These are phyloP conservation scores for Tuber umbilicatum DNA, from an alignment of 495 filamentous ascomycete genomes.

Conservation along the genomic window DNA sequence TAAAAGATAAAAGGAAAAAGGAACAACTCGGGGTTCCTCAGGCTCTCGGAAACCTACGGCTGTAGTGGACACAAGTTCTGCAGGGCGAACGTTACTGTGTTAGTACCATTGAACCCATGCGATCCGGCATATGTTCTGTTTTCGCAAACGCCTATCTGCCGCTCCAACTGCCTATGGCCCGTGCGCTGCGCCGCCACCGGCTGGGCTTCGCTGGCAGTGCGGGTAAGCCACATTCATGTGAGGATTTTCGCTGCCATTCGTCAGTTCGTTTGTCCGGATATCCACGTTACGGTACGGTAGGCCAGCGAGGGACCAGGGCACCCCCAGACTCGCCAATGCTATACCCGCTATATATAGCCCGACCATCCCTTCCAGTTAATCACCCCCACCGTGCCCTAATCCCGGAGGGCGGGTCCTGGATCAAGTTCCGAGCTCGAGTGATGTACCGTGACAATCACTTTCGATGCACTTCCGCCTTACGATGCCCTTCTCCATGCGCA, in stretches of 20 bases:
- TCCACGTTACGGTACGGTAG: background rate
- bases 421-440: background rate
- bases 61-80: background rate
- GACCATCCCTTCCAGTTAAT: background rate
- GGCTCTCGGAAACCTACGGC: background rate
- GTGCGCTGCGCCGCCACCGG: background rate
- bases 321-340: background rate
- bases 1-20: background rate
- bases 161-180: background rate
- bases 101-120: background rate
- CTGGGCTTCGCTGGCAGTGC: background rate
- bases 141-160: background rate
- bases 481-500: background rate
- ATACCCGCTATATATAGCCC: background rate
- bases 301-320: background rate
- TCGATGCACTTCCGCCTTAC: background rate
- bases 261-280: background rate
- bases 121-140: background rate
- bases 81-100: background rate
- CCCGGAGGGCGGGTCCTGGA: background rate
- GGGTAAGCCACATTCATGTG: background rate
- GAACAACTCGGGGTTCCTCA: background rate
- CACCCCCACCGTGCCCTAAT: background rate
- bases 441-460: background rate
- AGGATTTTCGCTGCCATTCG: background rate